Evolutionary conservation across 1,284 basidiomycete genomes (phyloP), one percentile per base, ranked within the genome.

Genomic region (Clitocybe nebularis): DNA sequence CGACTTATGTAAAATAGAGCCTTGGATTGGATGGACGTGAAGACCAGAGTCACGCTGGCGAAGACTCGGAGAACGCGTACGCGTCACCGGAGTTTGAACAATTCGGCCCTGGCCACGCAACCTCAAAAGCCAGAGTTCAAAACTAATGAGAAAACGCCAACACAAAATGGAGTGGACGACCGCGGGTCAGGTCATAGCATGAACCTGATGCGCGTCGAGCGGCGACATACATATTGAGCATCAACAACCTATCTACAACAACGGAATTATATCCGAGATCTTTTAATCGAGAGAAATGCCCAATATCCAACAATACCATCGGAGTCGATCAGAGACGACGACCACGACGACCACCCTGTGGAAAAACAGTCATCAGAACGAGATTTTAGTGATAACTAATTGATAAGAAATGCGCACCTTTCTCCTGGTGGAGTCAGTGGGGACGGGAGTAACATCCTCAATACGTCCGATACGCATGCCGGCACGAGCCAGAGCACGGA

Each of bases 401-500:
- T 25, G 45, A 34, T 21, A 40, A 29, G 0, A 24, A 29, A 26
- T 23, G 29, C 63, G 49, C 46, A 89, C 87, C 85, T 94, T 99
- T 75, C 93, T 84, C 63, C 95, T 84, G 58, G 95, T 99, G 53
- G 88, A 93, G 72, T 99, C 96, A 50, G 94, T 95, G 49, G 95
- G 95, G 53, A 95, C 83, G 57, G 95, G 95, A 45, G 95, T 99
- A 48, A 98, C 95, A 55, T 90, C 89, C 76, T 95, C 95, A 59
- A 99, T 98, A 58, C 95, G 83, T 51, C 95, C 96, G 59, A 99
- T 98, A 58, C 90, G 79, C 93, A 99, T 97, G 46, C 96, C 95
- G 51, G 95, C 88, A 76, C 96, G 94, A 60, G 95, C 96, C 49
- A 99, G 88, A 44, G 95, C 95, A 71, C 95, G 92, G 64, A 99